A percentile compares a stretch with the other conserved stretches of the same genome.
phyloP scores from a whole-genome alignment of 2,329 filamentous ascomycete species.

The Tolypocladium sp. region DNA sequence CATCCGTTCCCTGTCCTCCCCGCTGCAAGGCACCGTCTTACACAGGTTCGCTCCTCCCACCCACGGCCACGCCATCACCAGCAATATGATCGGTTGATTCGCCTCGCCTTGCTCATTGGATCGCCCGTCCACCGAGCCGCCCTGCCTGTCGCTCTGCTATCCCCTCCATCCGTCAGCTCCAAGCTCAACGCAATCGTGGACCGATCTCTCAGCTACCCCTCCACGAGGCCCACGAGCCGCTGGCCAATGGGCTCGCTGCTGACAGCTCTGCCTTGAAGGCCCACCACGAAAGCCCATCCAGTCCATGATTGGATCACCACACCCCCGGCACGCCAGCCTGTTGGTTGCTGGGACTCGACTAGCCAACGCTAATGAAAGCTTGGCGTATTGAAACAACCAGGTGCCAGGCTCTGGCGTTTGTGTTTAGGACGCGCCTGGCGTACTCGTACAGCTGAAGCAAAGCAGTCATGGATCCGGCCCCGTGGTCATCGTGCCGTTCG shows the following conservation, averaged over 20 bases:
- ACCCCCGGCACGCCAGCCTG: background rate
- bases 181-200: background rate
- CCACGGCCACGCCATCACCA: background rate
- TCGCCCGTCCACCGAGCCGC: background rate
- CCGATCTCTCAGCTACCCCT: background rate
- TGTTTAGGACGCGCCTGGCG: background rate
- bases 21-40: background rate
- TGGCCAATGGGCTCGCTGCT: background rate
- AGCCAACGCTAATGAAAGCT: constrained; percentile 3
- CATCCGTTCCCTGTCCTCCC: background rate
- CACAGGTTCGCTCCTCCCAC: background rate
- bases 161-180: background rate
- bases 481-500: background rate
- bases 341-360: background rate
- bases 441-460: background rate
- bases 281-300: background rate
- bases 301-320: background rate
- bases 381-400: background rate
- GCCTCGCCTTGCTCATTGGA: background rate
- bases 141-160: background rate
- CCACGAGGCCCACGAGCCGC: background rate
- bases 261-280: background rate
- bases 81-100: background rate
- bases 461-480: background rate
- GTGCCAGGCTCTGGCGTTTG: background rate